Base-by-base conservation (phyloP, 2,329 filamentous ascomycete species). In the Ceratocystis destructans region DNA sequence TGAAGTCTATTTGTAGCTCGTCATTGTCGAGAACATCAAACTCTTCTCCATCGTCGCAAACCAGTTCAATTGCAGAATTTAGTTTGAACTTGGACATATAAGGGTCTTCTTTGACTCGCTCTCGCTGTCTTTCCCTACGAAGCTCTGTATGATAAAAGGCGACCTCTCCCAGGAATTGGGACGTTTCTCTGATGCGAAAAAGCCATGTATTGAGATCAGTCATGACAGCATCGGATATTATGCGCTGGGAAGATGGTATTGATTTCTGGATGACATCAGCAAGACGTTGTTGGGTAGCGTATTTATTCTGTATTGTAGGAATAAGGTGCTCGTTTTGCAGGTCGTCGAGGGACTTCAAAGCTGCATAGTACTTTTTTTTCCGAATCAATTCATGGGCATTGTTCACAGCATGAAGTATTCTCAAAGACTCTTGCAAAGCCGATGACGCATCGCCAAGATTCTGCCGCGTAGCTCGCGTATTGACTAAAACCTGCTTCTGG, bases 221-320 rank as follows among this genome's bases (percentile, higher is more conserved):
- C 90, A 97, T 97, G 70, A 99, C 94, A 15, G 92, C 91, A 76
- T 97, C 93, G 3, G 93, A 93, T 66, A 99, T 96, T 63, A 90
- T 86, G 72, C 90, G 91, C 72, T 96, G 91, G 0, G 91, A 96
- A 2, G 89, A 86, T 1, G 94, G 94, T 41, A 97, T 93, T 0
- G 93, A 97, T 71, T 90, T 91, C 74, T 96, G 93, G 70, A 99
- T 97, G 78, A 96, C 85, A 73, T 95, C 90, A 41, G 94, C 94
- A 70, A 99, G 87, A 72, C 92, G 93, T 76, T 96, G 95, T 70
- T 96, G 90, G 1, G 90, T 95, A 7, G 96, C 90, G 71, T 95
- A 94, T 73, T 92, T 92, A 70, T 87, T 87, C 72, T 87, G 84
- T 68, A 87, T 82, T 59, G 81, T 86, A 20, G 84, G 84, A 15